A percentile compares a stretch with the other conserved stretches of the same genome.
phyloP scores from a whole-genome alignment of 495 filamentous ascomycete genomes.

The Penicillium steckii region DNA sequence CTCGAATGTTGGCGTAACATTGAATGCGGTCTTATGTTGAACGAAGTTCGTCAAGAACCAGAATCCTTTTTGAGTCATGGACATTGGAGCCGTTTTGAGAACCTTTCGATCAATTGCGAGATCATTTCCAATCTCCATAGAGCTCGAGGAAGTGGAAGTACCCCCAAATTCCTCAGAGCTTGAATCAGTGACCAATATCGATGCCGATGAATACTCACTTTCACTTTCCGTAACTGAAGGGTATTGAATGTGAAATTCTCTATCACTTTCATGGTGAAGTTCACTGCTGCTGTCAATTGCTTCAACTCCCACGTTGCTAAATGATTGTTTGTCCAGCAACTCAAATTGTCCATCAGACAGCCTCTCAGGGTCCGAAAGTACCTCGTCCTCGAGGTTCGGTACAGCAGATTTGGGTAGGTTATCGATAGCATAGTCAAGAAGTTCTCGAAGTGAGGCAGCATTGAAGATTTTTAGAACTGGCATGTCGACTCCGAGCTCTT shows the following conservation, averaged over 20 bases:
- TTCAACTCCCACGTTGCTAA: too few species aligned
- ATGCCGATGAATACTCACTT: not conserved
- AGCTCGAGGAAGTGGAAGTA: not conserved
- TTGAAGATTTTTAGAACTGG: constrained; percentile 43
- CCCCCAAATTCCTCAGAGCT: not conserved
- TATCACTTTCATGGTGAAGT: too few species aligned
- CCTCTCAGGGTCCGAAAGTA: too few species aligned
- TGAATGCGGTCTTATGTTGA: constrained; percentile 11
- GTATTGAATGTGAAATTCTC: not conserved
- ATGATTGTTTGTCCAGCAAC: too few species aligned
- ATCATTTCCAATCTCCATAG: not conserved
- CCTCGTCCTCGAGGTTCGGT: not conserved
- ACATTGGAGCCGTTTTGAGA: not conserved
- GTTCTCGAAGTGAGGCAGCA: not conserved
- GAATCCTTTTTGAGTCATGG: not conserved
- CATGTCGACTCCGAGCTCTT: constrained; percentile 37
- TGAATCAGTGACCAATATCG: not conserved
- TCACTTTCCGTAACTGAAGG: not conserved
- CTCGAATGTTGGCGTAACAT: constrained; percentile 17
- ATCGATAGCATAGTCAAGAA: not conserved
- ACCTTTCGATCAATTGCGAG: not conserved
- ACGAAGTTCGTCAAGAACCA: constrained; percentile 5
- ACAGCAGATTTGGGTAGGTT: not conserved
- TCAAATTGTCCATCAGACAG: too few species aligned
- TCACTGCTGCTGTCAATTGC: too few species aligned